Conservation (phyloP, 805 yeast genomes). For the Teunomyces panamensis region DNA sequence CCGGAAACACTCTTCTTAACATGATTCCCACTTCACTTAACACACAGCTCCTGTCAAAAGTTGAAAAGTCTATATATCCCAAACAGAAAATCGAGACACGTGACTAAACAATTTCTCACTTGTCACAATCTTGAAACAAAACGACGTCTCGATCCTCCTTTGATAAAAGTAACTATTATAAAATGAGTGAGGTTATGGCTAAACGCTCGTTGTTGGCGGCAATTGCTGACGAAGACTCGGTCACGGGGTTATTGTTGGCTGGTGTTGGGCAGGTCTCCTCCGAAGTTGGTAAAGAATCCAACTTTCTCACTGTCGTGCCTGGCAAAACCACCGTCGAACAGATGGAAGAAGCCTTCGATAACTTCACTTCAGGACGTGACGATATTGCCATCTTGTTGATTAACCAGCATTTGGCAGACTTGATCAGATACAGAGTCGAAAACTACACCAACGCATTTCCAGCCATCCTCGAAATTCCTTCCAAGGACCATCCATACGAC, state of each 20-base stretch:
- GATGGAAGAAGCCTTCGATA: slow-evolving; percentile 69
- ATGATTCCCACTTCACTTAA: background rate
- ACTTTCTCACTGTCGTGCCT: slow-evolving; percentile 76
- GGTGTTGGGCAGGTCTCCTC: slow-evolving; percentile 85
- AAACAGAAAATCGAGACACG: background rate
- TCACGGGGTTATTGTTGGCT: slow-evolving; percentile 92
- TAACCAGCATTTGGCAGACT: slow-evolving; percentile 93
- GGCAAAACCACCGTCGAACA: slow-evolving; percentile 76
- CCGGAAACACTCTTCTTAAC: background rate
- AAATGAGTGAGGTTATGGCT: slow-evolving; percentile 39
- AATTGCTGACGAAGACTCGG: slow-evolving; percentile 96
- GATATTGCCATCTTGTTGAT: slow-evolving; percentile 92
- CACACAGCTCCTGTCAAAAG: background rate
- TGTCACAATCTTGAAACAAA: background rate
- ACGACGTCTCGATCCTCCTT: background rate
- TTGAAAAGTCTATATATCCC: background rate
- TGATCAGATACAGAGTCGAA: slow-evolving; percentile 79
- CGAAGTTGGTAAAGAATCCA: slow-evolving; percentile 64
- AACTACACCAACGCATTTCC: slow-evolving; percentile 89
- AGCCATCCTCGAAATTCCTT: slow-evolving; percentile 93
- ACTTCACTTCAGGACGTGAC: slow-evolving; percentile 68
- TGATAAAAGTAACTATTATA: background rate
- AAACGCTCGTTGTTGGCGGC: slow-evolving; percentile 87
- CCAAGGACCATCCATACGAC: slow-evolving; percentile 97
- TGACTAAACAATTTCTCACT: background rate